Percentiles rank a stretch among this genome's conserved stretches.
phyloP scores from a whole-genome alignment of 495 filamentous ascomycete species.

The Daldinia decipiens region DNA sequence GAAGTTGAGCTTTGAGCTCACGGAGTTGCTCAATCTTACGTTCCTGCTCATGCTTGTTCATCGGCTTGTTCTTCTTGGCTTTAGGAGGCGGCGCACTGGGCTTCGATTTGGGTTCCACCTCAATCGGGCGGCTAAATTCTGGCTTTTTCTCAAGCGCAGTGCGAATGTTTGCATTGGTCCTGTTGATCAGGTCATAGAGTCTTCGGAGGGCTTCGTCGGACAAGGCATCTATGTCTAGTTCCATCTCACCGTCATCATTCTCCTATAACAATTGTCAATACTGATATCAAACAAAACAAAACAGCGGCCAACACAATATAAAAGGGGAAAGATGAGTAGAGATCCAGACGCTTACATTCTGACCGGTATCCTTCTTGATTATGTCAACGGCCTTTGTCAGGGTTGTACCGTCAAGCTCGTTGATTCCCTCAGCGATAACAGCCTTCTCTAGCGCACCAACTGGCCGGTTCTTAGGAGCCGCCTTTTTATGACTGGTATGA shows the following conservation, averaged over 20 bases:
- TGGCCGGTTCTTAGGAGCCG: slow-evolving; percentile 64
- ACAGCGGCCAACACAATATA: background rate
- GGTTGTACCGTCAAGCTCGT: slow-evolving; percentile 74
- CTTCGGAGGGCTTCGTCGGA: slow-evolving; percentile 76
- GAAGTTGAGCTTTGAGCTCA: slow-evolving; percentile 62
- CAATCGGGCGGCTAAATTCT: slow-evolving; percentile 51
- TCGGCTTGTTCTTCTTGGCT: slow-evolving; percentile 98
- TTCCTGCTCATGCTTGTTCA: slow-evolving; percentile 95
- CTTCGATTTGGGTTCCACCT: slow-evolving; percentile 42
- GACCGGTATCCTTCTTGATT: slow-evolving; percentile 86
- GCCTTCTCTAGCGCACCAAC: slow-evolving; percentile 83
- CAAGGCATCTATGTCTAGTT: slow-evolving; percentile 89
- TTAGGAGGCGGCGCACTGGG: slow-evolving; percentile 60
- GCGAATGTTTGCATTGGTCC: slow-evolving; percentile 67
- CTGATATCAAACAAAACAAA: background rate
- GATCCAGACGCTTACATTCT: slow-evolving; percentile 63
- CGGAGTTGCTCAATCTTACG: slow-evolving; percentile 83
- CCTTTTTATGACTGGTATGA: slow-evolving; percentile 58
- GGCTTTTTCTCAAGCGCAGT: slow-evolving; percentile 44
- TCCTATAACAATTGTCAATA: slow-evolving; percentile 53
- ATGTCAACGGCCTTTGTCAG: slow-evolving; percentile 85
- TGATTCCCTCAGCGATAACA: slow-evolving; percentile 82
- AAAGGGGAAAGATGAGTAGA: background rate
- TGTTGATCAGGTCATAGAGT: slow-evolving; percentile 79
- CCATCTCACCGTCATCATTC: slow-evolving; percentile 84